Base-by-base conservation (phyloP, 192 early-diverging fungal species). In the Coemansia sp. region DNA sequence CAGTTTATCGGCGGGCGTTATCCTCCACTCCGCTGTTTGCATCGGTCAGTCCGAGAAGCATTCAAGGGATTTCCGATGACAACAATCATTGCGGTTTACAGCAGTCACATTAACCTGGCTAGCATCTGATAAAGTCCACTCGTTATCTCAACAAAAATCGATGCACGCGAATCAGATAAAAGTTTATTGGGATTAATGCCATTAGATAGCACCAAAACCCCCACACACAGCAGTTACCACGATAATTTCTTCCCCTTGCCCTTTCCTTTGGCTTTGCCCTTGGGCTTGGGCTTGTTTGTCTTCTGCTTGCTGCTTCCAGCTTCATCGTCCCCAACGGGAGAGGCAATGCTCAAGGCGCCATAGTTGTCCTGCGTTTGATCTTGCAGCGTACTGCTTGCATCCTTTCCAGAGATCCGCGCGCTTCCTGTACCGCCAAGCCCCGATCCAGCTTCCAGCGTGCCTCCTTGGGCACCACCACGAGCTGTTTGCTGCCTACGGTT, bases 371-470 rank as follows among this genome's bases (percentile, higher is more conserved):
- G 55, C 15, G 50, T 31, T 31, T 53, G 50, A 0, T 8, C 17
- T 28, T 31, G 50, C 34, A 27, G 36, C 11, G 11, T 34, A 7
- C 15, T 30, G 6, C 25, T 37, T 9, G 20, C 25, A 23, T 2
- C 10, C 17, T 56, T 69, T 17, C 71, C 67, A 19, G 61, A 63
- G 41, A 81, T 81, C 50, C 73, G 72, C 23, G 78, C 78, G 22
- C 78, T 81, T 15, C 78, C 78, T 4, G 78, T 81, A 27, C 68
- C 73, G 10, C 78, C 78, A 25, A 81, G 56, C 10, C 78, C 78
- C 6, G 65, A 58, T 11, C 72, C 66, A 29, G 76, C 71, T 40
- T 68, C 73, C 1, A 57, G 48, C 23, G 65, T 58, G 8, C 78
- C 73, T 25, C 78, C 78, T 36, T 81, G 78, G 15, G 78, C 73